These are phyloP conservation scores for Nemania diffusa DNA, from an alignment of 2,329 filamentous ascomycete genomes.

Conservation along the genomic window DNA sequence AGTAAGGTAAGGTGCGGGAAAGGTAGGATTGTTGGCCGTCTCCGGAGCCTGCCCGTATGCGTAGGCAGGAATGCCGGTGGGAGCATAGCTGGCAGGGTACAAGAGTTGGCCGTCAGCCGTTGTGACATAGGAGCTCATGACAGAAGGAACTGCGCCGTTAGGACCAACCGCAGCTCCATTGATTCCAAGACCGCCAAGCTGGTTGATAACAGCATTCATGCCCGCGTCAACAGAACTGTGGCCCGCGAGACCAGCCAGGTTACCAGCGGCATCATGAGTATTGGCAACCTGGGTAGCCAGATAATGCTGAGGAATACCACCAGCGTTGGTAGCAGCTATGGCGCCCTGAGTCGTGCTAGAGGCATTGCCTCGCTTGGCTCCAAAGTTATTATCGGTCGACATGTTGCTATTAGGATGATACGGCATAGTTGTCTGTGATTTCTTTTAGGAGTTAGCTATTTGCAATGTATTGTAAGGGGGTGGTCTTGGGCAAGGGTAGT, in stretches of 20 bases:
- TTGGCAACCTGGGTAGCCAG: constrained; percentile 40
- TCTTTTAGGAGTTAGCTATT: constrained; percentile 21
- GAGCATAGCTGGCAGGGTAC: constrained; percentile 40
- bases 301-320: constrained; percentile 39
- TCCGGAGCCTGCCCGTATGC: constrained; percentile 44
- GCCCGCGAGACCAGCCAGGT: constrained; percentile 34
- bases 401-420: constrained; percentile 41
- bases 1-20: constrained; percentile 52
- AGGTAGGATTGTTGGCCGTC: constrained; percentile 40
- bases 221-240: constrained; percentile 41
- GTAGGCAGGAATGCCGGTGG: constrained; percentile 41
- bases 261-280: constrained; percentile 38
- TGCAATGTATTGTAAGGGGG: neutral
- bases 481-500: too few species aligned
- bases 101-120: constrained; percentile 50
- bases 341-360: constrained; percentile 40
- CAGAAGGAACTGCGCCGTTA: constrained; percentile 45
- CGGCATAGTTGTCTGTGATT: constrained; percentile 40
- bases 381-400: constrained; percentile 41
- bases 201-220: constrained; percentile 46
- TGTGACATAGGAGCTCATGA: constrained; percentile 47
- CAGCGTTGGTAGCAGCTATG: constrained; percentile 37
- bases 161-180: constrained; percentile 43
- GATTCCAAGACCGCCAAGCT: constrained; percentile 51
- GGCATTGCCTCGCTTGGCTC: constrained; percentile 40